phyloP scores from a whole-genome alignment of 495 filamentous ascomycete genomes.

The Penicillium soppii region DNA sequence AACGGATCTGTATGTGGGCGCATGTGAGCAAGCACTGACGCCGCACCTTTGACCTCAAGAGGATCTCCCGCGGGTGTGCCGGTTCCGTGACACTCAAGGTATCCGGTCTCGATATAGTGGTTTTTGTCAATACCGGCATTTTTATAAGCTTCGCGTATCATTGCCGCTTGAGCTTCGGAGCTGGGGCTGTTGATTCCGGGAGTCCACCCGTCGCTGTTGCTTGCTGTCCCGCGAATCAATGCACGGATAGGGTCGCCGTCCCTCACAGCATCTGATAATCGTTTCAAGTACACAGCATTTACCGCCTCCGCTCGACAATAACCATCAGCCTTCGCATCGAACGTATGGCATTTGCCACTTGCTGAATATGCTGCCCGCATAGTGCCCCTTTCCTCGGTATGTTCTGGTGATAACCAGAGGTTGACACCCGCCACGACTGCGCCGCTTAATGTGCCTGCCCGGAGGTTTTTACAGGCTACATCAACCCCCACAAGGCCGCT shows the following conservation, averaged over 20 bases:
- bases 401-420: constrained; percentile 27
- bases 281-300: constrained; percentile 32
- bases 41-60: no score
- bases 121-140: constrained; percentile 25
- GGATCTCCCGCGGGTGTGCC: not conserved
- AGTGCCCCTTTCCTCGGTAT: constrained; percentile 11
- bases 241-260: constrained; percentile 36
- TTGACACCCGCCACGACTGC: constrained; percentile 32
- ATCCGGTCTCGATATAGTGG: constrained; percentile 11
- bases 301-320: constrained; percentile 43
- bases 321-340: constrained; percentile 34
- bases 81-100: constrained; percentile 17
- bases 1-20: no score
- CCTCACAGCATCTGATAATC: constrained; percentile 28
- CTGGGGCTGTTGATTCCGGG: constrained; percentile 23
- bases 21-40: no score
- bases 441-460: not conserved
- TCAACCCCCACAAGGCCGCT: not conserved
- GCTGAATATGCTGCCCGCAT: not conserved
- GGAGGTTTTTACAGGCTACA: not conserved
- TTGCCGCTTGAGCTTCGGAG: constrained; percentile 19
- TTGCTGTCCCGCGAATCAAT: constrained; percentile 37
- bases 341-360: constrained; percentile 21
- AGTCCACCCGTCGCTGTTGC: constrained; percentile 46
- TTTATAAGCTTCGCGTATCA: constrained; percentile 25